Evolutionary conservation across 345 rosid genomes (phyloP).

Genomic region (Hirschfeldia incana): DNA sequence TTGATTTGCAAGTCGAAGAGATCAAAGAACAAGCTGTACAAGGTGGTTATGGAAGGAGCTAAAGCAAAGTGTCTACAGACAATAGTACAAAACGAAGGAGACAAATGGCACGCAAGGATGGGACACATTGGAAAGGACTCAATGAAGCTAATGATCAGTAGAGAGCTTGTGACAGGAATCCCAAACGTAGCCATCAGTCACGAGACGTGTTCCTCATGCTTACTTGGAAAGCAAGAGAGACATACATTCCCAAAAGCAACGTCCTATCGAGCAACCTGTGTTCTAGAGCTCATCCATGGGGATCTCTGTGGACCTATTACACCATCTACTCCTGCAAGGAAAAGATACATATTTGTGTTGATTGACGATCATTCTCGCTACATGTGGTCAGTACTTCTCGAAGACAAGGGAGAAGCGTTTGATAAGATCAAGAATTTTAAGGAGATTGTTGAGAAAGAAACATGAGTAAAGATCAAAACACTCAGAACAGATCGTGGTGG

Average conservation of each 20-base stretch:
- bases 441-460: not conserved
- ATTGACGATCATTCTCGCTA: too few species aligned
- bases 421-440: not conserved
- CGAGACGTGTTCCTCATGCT: too few species aligned
- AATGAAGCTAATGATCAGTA: not conserved
- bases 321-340: too few species aligned
- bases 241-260: too few species aligned
- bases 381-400: not conserved
- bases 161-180: not conserved
- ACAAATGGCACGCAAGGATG: not conserved
- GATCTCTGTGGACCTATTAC: too few species aligned
- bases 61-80: not conserved
- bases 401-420: not conserved
- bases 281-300: too few species aligned
- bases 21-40: not conserved
- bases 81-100: not conserved
- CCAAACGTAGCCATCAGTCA: too few species aligned
- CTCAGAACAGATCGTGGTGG: too few species aligned
- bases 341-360: too few species aligned
- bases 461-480: too few species aligned
- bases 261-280: too few species aligned
- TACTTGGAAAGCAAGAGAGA: too few species aligned
- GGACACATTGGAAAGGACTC: not conserved
- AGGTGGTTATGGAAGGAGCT: not conserved
- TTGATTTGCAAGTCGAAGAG: not conserved